Evolutionary conservation across 257 asterid genomes (phyloP), one percentile per base, ranked within the genome.

Genomic region (Catharanthus roseus): DNA sequence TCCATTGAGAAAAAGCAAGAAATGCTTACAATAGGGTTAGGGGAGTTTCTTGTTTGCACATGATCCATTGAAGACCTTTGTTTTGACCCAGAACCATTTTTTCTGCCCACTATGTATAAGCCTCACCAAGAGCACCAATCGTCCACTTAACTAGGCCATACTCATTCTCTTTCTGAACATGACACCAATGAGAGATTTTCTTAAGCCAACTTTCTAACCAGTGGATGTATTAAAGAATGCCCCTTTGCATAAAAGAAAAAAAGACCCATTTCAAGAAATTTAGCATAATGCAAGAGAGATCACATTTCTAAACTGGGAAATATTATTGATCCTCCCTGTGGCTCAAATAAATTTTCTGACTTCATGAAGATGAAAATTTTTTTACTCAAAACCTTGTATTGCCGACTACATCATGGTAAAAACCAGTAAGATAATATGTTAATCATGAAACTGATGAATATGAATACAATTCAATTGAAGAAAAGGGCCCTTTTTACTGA

Each of bases 31-130:
- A 91, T 86, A 44, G 96, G 92, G 79, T 88, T 93, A 21, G 97
- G 99, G 96, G 96, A 21, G 90, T 87, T 39, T 89, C 91, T 83
- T 91, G 99, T 67, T 91, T 93, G 84, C 99, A 93, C 97, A 93
- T 93, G 72, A 91, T 85, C 99, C 99, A 93, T 5, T 97, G 99
- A 26, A 91, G 97, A 36, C 96, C 97, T 24, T 96, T 93, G 34
- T 86, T 67, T 65, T 83, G 91, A 57, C 84, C 86, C 39, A 88
- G 90, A 53, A 97, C 97, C 97, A 93, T 84, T 77, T 88, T 77
- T 42, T 97, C 96, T 10, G 95, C 87, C 99, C 99, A 93, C 29
- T 89, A 84, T 16, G 90, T 76, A 68, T 91, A 93, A 29, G 99
- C 96, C 83, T 83, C 88, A 24, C 97, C 99, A 54, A 97, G 96